Percentiles rank a stretch among this genome's conserved stretches.
Conservation (phyloP, 306 rosid species). For the Rosa persica region DNA sequence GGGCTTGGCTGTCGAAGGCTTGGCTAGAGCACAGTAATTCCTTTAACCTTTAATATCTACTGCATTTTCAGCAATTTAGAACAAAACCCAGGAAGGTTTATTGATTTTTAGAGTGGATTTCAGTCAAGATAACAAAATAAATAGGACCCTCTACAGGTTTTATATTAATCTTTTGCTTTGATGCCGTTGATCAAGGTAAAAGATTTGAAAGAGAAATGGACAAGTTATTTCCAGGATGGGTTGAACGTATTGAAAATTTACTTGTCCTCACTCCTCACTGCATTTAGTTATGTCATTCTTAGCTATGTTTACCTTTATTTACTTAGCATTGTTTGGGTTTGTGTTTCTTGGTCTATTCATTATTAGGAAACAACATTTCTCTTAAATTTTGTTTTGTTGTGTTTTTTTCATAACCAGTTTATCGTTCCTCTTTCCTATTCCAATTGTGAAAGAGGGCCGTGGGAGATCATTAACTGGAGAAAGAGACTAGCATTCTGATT, state of each 20-base stretch:
- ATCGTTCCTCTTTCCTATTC: background rate
- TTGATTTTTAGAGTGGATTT: no score
- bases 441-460: background rate
- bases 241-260: no score
- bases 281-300: background rate
- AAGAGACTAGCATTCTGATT: background rate
- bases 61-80: no score
- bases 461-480: background rate
- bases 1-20: constrained; percentile 45
- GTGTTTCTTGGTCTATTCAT: background rate
- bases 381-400: background rate
- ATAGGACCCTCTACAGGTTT: no score
- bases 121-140: no score
- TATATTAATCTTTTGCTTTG: no score
- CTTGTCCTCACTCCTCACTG: no score
- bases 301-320: background rate
- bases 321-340: background rate
- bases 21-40: constrained; percentile 32
- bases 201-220: no score
- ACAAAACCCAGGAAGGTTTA: no score
- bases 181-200: no score
- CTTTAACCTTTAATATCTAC: background rate
- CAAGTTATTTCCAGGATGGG: no score
- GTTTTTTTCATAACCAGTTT: background rate
- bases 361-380: background rate